Evolutionary conservation across 345 rosid genomes (phyloP), one percentile per base, ranked within the genome.

Genomic region (Anastatica hierochuntica): DNA sequence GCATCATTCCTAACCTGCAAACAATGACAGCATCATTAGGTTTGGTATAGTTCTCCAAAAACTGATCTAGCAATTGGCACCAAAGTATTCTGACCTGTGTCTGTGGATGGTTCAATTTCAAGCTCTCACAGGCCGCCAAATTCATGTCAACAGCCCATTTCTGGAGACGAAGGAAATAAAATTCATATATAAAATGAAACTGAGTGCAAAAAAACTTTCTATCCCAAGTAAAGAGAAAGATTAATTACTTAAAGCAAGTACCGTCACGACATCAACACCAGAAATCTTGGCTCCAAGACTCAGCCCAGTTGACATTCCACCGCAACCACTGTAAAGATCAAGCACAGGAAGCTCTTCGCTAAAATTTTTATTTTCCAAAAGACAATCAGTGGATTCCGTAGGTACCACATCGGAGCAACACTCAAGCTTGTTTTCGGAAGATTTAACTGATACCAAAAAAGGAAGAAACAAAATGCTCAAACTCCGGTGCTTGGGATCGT

Each of bases 291-390:
- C 82, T 49, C 98, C 98, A n/a, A 90, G 86, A 71, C 78, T 69
- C 55, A 90, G 69, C 53, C 98, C 96, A 47, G 87, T 86, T 29
- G 98, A 86, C 98, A 90, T 86, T 76, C 98, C 98, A 65, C 98
- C 96, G 74, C 98, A 86, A 23, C 98, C 98, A 65, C 86, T 76
- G 74, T 78, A 90, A 46, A 86, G 80, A 80, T 90, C 98, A 63
- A 86, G 78, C 17, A 90, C 72, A 7, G 50, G 43, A 40, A 90
- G 67, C 53, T 77, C 77, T 41, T 59, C 53, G 72, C 75, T 72
- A 60, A 18, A 37, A 58, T 41, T 35, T 41, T 67, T 80, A 42
- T 55, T 13, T 31, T 29, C 48, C 50, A 40, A 52, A 59, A 15
- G 27, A 45, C 48, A 10, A n/a, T 43, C 49, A 14, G 60, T 52